Conservation (phyloP, 495 filamentous ascomycete species). For the Neurospora sp. region DNA sequence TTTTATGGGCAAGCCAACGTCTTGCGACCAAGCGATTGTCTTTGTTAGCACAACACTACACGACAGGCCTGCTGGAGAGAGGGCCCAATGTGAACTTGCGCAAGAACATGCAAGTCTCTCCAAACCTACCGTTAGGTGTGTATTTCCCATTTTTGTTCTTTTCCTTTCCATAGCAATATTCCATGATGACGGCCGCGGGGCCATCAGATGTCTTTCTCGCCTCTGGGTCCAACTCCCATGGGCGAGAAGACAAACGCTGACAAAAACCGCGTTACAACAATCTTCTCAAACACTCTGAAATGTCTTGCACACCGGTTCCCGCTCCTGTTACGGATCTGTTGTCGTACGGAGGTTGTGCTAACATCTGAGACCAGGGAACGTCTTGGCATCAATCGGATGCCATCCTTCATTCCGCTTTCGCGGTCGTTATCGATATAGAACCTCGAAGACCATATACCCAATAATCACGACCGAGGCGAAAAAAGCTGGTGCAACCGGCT, state of each 20-base stretch:
- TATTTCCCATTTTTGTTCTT: not conserved
- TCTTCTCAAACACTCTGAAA: conserved; percentile 44
- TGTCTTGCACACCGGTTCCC: not conserved
- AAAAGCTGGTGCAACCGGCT: not conserved
- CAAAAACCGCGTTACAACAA: conserved; percentile 38
- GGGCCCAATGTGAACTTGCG: not conserved
- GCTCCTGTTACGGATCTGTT: not conserved
- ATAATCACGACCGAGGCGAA: not conserved
- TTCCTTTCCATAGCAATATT: conserved; percentile 5
- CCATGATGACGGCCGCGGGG: conserved; percentile 46
- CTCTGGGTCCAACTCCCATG: conserved; percentile 15
- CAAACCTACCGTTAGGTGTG: not conserved
- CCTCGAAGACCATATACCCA: not conserved
- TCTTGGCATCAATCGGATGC: not conserved
- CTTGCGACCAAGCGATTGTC: not conserved
- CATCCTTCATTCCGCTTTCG: not conserved
- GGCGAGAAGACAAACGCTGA: conserved; percentile 26
- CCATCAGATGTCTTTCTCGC: conserved; percentile 33
- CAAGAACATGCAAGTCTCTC: not conserved
- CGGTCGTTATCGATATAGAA: not conserved
- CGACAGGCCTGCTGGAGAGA: not conserved
- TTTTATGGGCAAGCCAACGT: not conserved
- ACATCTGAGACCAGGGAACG: not conserved
- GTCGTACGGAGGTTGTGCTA: not conserved
- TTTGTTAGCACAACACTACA: not conserved